Conservation (phyloP, 208 protist species). For the Trichomonas gallinae region DNA sequence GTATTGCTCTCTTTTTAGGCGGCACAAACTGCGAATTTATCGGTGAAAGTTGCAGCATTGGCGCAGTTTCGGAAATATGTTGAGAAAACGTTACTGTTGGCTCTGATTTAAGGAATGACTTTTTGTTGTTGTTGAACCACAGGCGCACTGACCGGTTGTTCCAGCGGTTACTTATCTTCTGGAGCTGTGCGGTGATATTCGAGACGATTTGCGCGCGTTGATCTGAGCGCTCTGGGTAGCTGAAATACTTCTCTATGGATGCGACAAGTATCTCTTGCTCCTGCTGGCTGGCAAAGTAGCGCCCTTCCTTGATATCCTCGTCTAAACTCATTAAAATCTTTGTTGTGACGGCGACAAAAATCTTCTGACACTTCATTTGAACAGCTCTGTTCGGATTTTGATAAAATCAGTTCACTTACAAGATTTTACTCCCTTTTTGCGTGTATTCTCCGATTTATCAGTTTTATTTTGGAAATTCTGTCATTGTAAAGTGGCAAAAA, state of each 20-base stretch:
- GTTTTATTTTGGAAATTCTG: too few relatives aligned
- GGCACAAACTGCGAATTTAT: neutral
- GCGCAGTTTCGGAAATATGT: neutral
- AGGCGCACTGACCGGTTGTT: neutral
- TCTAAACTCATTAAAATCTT: neutral
- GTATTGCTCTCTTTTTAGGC: neutral
- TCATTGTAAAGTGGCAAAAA: too few relatives aligned
- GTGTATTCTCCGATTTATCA: too few relatives aligned
- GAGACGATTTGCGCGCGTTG: neutral
- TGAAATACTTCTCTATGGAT: neutral
- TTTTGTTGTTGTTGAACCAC: conserved; percentile 12
- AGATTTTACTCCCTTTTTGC: too few relatives aligned
- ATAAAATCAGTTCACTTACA: neutral
- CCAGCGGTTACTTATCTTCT: neutral
- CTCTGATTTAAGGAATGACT: neutral
- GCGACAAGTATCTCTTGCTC: neutral
- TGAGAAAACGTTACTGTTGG: neutral
- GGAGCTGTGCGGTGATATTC: neutral
- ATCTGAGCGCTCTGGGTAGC: neutral
- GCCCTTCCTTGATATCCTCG: neutral
- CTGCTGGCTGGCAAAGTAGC: neutral
- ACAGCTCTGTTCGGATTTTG: neutral
- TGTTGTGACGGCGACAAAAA: neutral
- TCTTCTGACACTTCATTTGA: neutral
- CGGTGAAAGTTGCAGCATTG: neutral